Conservation (phyloP, 2,329 filamentous ascomycete genomes). For the Lachnellula hyalina region DNA sequence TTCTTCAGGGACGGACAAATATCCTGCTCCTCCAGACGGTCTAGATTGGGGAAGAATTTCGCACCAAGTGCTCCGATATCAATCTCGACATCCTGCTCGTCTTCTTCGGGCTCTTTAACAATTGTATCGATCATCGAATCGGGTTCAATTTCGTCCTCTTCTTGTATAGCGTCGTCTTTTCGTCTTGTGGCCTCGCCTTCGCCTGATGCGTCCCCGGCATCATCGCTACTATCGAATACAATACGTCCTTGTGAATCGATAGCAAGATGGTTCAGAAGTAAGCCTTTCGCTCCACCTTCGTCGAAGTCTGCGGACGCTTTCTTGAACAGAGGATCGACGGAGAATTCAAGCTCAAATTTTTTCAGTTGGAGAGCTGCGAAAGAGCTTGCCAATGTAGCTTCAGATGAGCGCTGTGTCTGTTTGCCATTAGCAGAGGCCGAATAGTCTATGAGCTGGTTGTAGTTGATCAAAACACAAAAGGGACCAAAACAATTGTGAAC, state of each 20-base stretch:
- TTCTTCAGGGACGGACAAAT: conserved; percentile 93
- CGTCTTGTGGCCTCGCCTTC: conserved; percentile 25
- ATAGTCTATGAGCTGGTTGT: not conserved
- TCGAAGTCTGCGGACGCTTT: conserved; percentile 98
- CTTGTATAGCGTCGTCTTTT: conserved; percentile 61
- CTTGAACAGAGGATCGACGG: conserved; percentile 97
- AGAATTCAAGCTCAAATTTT: conserved; percentile 95
- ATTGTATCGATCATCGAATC: conserved; percentile 32
- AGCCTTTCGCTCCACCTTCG: conserved; percentile 91
- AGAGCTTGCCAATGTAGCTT: conserved; percentile 85
- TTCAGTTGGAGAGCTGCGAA: conserved; percentile 88
- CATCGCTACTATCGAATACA: conserved; percentile 97
- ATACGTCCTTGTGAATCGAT: conserved; percentile 90
- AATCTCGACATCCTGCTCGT: conserved; percentile 63
- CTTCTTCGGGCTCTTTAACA: conserved; percentile 40
- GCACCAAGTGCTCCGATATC: conserved; percentile 69
- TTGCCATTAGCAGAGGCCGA: not conserved
- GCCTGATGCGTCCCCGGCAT: conserved; percentile 53
- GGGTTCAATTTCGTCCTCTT: conserved; percentile 37
- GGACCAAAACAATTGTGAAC: not conserved
- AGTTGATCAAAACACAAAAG: not conserved
- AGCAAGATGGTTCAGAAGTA: conserved; percentile 92
- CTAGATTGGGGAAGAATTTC: conserved; percentile 81
- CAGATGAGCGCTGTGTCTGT: conserved; percentile 69
- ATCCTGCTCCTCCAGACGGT: conserved; percentile 74